Conservation (phyloP, 768 basidiomycete species). For the Podaxis sp. region DNA sequence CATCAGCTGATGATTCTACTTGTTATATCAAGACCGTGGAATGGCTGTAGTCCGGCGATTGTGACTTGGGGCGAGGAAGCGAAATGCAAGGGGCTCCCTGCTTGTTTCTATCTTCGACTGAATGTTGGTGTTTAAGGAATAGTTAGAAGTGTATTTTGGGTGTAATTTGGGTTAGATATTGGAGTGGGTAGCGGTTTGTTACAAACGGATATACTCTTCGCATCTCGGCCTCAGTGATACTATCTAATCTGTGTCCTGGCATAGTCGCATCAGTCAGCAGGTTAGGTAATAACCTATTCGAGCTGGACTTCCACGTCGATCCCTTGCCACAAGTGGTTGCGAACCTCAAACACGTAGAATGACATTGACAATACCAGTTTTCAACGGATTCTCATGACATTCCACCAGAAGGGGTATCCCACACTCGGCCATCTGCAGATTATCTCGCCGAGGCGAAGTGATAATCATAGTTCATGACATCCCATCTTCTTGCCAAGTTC, state of each 20-base stretch:
- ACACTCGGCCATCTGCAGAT: neutral
- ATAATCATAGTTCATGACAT: neutral
- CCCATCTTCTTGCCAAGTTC: neutral
- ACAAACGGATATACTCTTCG: neutral
- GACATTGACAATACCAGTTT: neutral
- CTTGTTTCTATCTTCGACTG: neutral
- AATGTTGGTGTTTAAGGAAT: neutral
- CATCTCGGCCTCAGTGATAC: neutral
- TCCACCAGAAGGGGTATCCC: too few species aligned
- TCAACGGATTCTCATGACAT: neutral
- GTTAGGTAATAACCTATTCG: neutral
- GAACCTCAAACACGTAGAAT: neutral
- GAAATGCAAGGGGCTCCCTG: neutral
- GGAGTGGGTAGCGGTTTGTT: neutral
- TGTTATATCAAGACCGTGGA: slow-evolving; percentile 42
- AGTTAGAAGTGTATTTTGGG: neutral
- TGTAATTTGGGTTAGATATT: neutral
- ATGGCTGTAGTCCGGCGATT: slow-evolving; percentile 37
- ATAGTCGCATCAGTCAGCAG: neutral
- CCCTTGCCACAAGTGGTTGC: neutral
- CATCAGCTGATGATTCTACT: slow-evolving; percentile 16
- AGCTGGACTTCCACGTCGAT: neutral
- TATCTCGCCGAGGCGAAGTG: neutral
- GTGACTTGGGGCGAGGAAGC: slow-evolving; percentile 1
- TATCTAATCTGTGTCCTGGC: neutral